Evolutionary conservation across 2,329 filamentous ascomycete species (phyloP).

Genomic region (Trichoderma semiorbis): DNA sequence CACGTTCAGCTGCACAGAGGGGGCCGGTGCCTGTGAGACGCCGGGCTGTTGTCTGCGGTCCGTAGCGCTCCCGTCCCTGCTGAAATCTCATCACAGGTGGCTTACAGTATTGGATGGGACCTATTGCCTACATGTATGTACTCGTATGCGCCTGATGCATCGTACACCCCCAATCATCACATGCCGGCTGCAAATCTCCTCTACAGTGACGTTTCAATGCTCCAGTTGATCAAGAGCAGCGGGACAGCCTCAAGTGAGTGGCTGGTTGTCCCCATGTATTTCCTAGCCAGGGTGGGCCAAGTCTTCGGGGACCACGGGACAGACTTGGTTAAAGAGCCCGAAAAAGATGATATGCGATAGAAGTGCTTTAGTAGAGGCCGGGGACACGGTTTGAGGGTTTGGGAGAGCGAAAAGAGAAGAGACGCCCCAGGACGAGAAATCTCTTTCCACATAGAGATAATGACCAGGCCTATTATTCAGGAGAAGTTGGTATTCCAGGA

Average conservation of each 20-base stretch:
- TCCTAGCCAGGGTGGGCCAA: not conserved
- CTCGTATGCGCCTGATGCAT: not conserved
- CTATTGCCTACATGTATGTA: not conserved
- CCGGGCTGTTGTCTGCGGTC: not conserved
- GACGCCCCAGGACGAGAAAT: not conserved
- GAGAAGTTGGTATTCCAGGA: not conserved
- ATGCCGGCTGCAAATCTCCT: not conserved
- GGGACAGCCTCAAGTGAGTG: not conserved
- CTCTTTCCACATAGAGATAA: not conserved
- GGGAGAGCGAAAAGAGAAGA: not conserved
- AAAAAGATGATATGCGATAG: slow-evolving; percentile 20
- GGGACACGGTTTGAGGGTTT: not conserved
- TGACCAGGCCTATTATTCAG: not conserved
- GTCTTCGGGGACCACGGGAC: slow-evolving; percentile 15
- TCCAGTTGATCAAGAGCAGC: not conserved
- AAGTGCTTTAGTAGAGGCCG: not conserved
- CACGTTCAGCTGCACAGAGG: not conserved
- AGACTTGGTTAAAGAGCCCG: slow-evolving; percentile 19
- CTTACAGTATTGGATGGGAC: not conserved
- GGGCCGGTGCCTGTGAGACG: not conserved
- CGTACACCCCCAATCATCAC: not conserved
- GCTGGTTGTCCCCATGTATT: not conserved
- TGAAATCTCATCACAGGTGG: not conserved
- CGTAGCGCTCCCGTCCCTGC: slow-evolving; percentile 3
- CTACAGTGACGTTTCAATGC: not conserved